A percentile compares a stretch with the other conserved stretches of the same genome.
These are phyloP conservation scores for Cladosporium phlei DNA, from an alignment of 2,329 filamentous ascomycete genomes.

Conservation along the genomic window DNA sequence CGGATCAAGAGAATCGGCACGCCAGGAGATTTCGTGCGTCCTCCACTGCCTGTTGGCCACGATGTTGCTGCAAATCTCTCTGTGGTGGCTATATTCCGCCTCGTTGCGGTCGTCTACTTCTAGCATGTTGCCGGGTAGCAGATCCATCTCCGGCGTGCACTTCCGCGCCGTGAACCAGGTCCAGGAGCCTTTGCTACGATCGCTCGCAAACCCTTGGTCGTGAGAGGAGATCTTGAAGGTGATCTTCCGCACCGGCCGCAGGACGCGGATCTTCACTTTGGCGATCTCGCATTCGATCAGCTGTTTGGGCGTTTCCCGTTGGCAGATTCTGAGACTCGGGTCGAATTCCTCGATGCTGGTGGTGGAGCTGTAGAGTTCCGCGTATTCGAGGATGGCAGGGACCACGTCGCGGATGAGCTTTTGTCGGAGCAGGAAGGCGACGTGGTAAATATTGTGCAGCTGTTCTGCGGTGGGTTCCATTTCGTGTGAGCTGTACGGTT, in stretches of 20 bases:
- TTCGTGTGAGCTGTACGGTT: too few relatives aligned
- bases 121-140: too few relatives aligned
- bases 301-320: not conserved
- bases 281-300: not conserved
- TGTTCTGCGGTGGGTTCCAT: not conserved
- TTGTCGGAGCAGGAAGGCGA: conserved; percentile 15
- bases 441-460: conserved; percentile 11
- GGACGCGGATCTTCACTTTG: not conserved
- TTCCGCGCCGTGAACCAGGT: conserved; percentile 16
- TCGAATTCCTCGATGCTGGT: not conserved
- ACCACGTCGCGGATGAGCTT: conserved; percentile 15
- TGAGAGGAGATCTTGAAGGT: conserved; percentile 12
- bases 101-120: too few relatives aligned
- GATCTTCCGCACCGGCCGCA: conserved; percentile 10
- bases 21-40: conserved; percentile 5
- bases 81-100: not conserved
- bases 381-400: conserved; percentile 10
- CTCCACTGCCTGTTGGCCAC: not conserved
- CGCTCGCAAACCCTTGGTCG: conserved; percentile 14
- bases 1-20: not conserved
- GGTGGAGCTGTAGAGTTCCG: conserved; percentile 3
- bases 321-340: not conserved
- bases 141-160: not conserved
- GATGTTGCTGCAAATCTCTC: not conserved
- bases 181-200: conserved; percentile 6